These are phyloP conservation scores for Blepharisma stoltei DNA, from an alignment of 73 alveolate species.

Conservation along the genomic window DNA sequence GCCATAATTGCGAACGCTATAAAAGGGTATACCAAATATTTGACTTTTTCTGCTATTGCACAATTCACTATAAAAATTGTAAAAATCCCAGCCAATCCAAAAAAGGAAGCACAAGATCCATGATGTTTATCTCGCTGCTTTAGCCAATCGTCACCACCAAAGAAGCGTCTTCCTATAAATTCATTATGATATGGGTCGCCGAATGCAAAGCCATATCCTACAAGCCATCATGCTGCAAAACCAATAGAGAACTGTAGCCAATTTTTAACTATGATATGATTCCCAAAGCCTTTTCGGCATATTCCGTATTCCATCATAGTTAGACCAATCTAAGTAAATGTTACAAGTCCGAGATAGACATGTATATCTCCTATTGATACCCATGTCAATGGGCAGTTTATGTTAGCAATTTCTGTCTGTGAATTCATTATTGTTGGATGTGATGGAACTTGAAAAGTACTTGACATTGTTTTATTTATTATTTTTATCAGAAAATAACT, in stretches of 20 bases:
- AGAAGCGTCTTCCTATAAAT: neutral
- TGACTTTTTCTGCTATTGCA: slow-evolving; percentile 4
- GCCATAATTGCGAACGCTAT: neutral
- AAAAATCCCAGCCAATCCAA: neutral
- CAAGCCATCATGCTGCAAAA: neutral
- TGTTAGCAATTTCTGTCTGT: no score
- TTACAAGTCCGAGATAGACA: slow-evolving; percentile 17
- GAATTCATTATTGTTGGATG: no score
- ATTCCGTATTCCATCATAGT: neutral
- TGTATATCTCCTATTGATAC: neutral
- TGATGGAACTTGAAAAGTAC: no score
- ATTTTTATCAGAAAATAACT: no score
- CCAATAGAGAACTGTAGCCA: neutral
- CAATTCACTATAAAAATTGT: neutral
- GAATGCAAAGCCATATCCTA: neutral
- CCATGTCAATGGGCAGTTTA: neutral
- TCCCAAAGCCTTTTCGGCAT: neutral
- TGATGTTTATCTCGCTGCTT: neutral
- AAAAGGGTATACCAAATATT: neutral
- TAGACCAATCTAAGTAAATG: neutral
- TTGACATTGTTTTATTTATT: no score
- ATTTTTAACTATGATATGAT: neutral
- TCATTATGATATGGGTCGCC: neutral
- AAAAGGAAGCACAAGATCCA: slow-evolving; percentile 3
- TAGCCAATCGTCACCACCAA: slow-evolving; percentile 1